These are phyloP conservation scores for Citrus sinensis DNA, from an alignment of 345 rosid species.

Conservation along the genomic window DNA sequence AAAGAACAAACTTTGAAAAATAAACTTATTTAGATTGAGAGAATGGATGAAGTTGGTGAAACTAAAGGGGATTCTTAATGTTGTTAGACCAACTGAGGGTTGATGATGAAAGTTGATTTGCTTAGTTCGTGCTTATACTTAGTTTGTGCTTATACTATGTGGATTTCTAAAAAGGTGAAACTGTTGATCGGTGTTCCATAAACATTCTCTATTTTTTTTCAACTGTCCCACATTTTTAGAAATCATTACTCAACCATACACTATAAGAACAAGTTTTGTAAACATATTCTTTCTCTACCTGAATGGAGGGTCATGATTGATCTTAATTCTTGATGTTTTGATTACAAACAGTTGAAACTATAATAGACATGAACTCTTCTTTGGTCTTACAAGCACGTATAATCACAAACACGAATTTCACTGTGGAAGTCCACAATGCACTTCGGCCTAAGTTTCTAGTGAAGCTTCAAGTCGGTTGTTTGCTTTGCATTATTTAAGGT, in stretches of 20 bases:
- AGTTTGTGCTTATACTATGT: not conserved
- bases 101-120: not conserved
- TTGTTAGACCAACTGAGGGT: not conserved
- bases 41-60: not conserved
- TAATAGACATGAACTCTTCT: not conserved
- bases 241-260: not conserved
- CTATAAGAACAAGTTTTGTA: not conserved
- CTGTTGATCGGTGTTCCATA: not conserved
- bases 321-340: not conserved
- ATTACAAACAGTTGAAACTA: not conserved
- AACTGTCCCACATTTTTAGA: not conserved
- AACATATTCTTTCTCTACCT: not conserved
- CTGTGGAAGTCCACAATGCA: not conserved
- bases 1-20: not conserved
- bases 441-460: not conserved
- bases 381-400: not conserved
- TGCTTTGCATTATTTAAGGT: not conserved
- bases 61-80: not conserved
- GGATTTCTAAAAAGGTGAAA: not conserved
- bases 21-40: not conserved
- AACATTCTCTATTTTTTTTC: not conserved
- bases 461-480: not conserved
- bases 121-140: not conserved
- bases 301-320: not conserved
- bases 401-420: not conserved